Evolutionary conservation across 495 filamentous ascomycete species (phyloP).

Genomic region (Cudoniella acicularis): DNA sequence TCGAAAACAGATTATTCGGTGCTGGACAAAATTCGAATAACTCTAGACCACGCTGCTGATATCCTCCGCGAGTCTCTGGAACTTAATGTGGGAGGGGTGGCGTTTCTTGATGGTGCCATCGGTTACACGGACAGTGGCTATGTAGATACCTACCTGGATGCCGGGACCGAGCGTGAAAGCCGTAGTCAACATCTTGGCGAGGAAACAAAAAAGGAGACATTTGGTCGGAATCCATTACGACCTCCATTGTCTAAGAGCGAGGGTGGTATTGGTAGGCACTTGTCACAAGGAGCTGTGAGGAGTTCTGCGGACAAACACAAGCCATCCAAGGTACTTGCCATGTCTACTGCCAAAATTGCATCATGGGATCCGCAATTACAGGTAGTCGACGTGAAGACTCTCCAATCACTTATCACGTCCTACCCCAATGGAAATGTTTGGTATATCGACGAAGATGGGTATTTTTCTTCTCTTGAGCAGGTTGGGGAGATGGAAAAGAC

Average conservation of each 20-base stretch:
- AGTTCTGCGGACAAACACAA: slow-evolving; percentile 16
- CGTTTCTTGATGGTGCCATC: slow-evolving; percentile 18
- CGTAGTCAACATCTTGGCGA: not conserved
- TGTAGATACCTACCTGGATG: not conserved
- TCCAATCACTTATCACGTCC: slow-evolving; percentile 9
- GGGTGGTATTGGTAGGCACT: not conserved
- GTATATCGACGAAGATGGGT: slow-evolving; percentile 21
- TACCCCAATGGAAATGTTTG: slow-evolving; percentile 20
- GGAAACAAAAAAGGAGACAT: not conserved
- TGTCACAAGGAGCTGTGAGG: not conserved
- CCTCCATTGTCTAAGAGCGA: not conserved
- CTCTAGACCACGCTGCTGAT: slow-evolving; percentile 17
- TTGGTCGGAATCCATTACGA: not conserved
- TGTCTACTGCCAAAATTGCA: slow-evolving; percentile 1
- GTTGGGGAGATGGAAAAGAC: slow-evolving; percentile 5
- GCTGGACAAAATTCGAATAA: slow-evolving; percentile 13
- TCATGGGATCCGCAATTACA: slow-evolving; percentile 1
- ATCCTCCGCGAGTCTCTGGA: slow-evolving; percentile 22
- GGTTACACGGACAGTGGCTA: slow-evolving; percentile 6
- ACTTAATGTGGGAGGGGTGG: slow-evolving; percentile 14
- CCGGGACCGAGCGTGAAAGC: not conserved
- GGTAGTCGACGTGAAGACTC: slow-evolving; percentile 10
- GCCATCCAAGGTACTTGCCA: slow-evolving; percentile 18
- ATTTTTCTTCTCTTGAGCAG: slow-evolving; percentile 21
- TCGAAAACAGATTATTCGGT: slow-evolving; percentile 24